phyloP scores from a whole-genome alignment of 2,329 filamentous ascomycete genomes.

The Hymenoscyphus fraxineus region DNA sequence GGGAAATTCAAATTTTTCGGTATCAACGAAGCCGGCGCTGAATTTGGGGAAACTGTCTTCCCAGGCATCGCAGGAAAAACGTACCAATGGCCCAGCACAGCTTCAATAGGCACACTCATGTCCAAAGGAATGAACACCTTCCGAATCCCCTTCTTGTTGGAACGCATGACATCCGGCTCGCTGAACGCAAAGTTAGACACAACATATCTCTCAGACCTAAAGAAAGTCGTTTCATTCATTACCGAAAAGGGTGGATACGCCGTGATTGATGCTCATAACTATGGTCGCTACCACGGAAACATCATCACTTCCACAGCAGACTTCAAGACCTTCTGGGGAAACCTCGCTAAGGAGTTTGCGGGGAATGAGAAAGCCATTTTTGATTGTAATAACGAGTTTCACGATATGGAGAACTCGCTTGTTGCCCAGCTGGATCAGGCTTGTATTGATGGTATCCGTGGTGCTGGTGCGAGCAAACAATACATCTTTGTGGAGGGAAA shows the following conservation, averaged over 20 bases:
- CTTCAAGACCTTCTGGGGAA: conserved; percentile 42
- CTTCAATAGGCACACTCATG: background rate
- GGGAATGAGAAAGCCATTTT: conserved; percentile 37
- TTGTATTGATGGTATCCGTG: conserved; percentile 42
- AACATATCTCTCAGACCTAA: background rate
- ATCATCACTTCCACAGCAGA: conserved; percentile 36
- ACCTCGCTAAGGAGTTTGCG: conserved; percentile 37
- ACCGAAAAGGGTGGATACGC: conserved; percentile 40
- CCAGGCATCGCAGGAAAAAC: conserved; percentile 51
- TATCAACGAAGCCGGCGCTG: conserved; percentile 51
- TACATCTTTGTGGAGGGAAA: conserved; percentile 58
- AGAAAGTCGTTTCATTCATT: background rate
- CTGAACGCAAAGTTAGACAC: conserved; percentile 44
- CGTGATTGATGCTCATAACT: conserved; percentile 49
- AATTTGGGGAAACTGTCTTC: conserved; percentile 53
- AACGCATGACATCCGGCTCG: conserved; percentile 48
- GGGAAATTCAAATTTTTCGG: conserved; percentile 15
- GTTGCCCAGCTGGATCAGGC: conserved; percentile 39
- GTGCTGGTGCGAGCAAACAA: conserved; percentile 43
- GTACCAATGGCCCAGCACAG: conserved; percentile 50
- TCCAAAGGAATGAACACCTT: conserved; percentile 1
- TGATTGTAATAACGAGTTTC: conserved; percentile 45
- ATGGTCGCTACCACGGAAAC: conserved; percentile 44
- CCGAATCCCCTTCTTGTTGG: conserved; percentile 32
- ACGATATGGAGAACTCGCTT: conserved; percentile 37